Evolutionary conservation across 2,329 filamentous ascomycete species (phyloP).

Genomic region (Fusarium annulatum): DNA sequence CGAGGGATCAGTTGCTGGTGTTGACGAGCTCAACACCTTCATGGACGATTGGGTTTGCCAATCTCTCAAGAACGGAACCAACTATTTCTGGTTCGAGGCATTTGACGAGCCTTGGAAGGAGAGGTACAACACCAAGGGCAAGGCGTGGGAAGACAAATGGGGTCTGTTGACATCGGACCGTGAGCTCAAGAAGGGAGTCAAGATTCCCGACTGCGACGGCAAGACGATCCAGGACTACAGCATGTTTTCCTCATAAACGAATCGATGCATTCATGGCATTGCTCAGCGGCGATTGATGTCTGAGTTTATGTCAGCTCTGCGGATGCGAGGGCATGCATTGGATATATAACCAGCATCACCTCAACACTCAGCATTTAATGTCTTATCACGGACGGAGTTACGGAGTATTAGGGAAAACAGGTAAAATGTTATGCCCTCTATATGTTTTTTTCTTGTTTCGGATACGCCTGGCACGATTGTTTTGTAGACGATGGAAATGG

Average conservation of each 20-base stretch:
- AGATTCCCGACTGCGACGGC: slow-evolving; percentile 88
- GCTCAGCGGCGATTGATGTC: slow-evolving; percentile 4
- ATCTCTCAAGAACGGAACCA: slow-evolving; percentile 81
- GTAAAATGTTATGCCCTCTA: slow-evolving; percentile 29
- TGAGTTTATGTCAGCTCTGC: slow-evolving; percentile 6
- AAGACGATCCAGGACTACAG: slow-evolving; percentile 63
- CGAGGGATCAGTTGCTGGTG: slow-evolving; percentile 78
- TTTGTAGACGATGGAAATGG: slow-evolving; percentile 10
- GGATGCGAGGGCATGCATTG: slow-evolving; percentile 15
- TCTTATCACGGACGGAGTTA: slow-evolving; percentile 26
- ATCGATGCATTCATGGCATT: neutral
- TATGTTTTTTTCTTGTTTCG: slow-evolving; percentile 13
- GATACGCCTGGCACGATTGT: slow-evolving; percentile 8
- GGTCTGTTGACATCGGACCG: slow-evolving; percentile 88
- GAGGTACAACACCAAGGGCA: slow-evolving; percentile 71
- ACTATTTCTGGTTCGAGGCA: slow-evolving; percentile 98
- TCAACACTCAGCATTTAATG: slow-evolving; percentile 23
- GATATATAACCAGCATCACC: slow-evolving; percentile 28
- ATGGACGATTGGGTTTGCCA: slow-evolving; percentile 88
- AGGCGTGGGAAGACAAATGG: slow-evolving; percentile 97
- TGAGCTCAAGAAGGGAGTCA: slow-evolving; percentile 84
- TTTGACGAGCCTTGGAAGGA: slow-evolving; percentile 98
- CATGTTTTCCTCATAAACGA: slow-evolving; percentile 23
- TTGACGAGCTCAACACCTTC: slow-evolving; percentile 85
- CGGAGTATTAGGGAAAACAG: slow-evolving; percentile 22